phyloP scores from a whole-genome alignment of 176 grass and related monocot species.

The Carex pumila region DNA sequence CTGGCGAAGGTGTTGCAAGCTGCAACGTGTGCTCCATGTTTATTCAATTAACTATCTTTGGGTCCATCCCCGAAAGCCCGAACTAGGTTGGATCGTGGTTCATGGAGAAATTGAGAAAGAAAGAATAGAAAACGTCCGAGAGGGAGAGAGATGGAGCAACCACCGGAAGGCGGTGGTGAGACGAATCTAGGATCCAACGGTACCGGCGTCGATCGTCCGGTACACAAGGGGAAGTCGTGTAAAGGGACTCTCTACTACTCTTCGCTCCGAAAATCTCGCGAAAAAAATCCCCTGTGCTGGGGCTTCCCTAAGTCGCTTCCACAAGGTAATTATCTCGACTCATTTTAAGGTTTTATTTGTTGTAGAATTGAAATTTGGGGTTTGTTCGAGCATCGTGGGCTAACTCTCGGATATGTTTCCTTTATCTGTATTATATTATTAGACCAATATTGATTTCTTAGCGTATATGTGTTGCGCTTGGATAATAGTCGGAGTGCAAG shows the following conservation, averaged over 20 bases:
- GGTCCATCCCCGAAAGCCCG: background rate
- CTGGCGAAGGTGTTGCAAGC: too few species aligned
- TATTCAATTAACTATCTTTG: background rate
- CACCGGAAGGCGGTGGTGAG: conserved; percentile 36
- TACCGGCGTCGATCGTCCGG: background rate
- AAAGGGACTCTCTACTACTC: conserved; percentile 96
- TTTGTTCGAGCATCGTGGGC: background rate
- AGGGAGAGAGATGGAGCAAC: conserved; percentile 36
- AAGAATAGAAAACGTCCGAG: background rate
- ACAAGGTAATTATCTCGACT: conserved; percentile 35
- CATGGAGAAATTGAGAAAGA: background rate
- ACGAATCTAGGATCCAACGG: background rate
- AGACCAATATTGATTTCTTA: background rate
- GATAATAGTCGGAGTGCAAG: background rate
- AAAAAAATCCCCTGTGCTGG: conserved; percentile 69
- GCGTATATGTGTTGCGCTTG: background rate
- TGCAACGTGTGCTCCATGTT: background rate
- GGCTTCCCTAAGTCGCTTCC: conserved; percentile 76
- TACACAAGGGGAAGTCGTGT: conserved; percentile 76
- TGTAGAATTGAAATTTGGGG: conserved; percentile 2
- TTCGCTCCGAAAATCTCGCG: conserved; percentile 58
- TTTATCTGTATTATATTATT: background rate
- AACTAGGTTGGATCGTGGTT: background rate
- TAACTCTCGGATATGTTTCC: background rate
- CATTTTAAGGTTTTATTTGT: background rate